Evolutionary conservation across 2,329 filamentous ascomycete genomes (phyloP).

Genomic region (Exophiala sideris): DNA sequence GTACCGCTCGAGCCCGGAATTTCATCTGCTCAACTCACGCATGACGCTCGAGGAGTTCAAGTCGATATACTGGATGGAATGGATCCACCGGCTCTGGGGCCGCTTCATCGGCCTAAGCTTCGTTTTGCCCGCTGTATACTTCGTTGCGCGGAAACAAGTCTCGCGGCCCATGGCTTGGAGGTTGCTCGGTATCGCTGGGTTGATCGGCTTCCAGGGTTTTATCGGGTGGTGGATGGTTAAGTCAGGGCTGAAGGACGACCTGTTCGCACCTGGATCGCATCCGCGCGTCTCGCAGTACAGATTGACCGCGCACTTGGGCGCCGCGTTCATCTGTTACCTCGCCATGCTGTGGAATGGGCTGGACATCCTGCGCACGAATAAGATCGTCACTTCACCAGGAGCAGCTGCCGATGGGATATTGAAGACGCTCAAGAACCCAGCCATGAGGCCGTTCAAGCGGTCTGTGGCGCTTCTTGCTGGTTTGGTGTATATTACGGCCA

Average conservation of each 20-base stretch:
- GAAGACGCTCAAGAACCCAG: conserved; percentile 61
- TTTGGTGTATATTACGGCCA: conserved; percentile 82
- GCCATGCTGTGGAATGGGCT: conserved; percentile 93
- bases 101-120: conserved; percentile 87
- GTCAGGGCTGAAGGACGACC: conserved; percentile 89
- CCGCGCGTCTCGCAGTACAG: conserved; percentile 94
- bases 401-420: conserved; percentile 60
- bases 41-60: conserved; percentile 96
- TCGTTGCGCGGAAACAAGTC: conserved; percentile 75
- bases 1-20: conserved; percentile 90
- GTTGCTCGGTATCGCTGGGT: conserved; percentile 74
- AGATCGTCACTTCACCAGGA: conserved; percentile 58
- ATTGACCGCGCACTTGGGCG: conserved; percentile 80
- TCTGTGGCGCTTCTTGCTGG: conserved; percentile 67
- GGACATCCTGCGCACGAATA: conserved; percentile 72
- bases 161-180: conserved; percentile 72
- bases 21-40: conserved; percentile 82
- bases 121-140: conserved; percentile 82
- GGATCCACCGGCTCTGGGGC: conserved; percentile 92
- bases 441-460: conserved; percentile 69
- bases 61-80: conserved; percentile 99
- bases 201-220: conserved; percentile 93
- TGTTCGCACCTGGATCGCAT: conserved; percentile 86
- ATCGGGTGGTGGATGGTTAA: conserved; percentile 99
- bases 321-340: conserved; percentile 88